Evolutionary conservation across 495 filamentous ascomycete species (phyloP).

Genomic region (Hypoxylon lenormandii): DNA sequence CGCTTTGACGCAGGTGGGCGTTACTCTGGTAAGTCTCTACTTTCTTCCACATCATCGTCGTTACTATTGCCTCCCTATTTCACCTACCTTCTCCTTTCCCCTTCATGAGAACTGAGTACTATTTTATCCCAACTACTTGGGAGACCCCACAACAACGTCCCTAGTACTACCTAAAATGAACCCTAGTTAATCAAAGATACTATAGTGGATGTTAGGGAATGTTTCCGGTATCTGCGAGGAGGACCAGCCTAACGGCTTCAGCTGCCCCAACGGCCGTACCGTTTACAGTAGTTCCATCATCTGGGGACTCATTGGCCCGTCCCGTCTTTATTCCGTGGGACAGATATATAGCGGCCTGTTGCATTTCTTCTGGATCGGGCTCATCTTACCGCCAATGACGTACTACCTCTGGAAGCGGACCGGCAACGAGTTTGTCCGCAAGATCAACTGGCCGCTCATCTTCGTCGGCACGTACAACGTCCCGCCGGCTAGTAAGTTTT

Average conservation of each 20-base stretch:
- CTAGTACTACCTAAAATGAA: neutral
- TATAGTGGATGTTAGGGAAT: slow-evolving; percentile 55
- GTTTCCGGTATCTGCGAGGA: slow-evolving; percentile 38
- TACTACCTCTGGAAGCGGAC: slow-evolving; percentile 49
- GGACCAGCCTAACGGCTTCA: slow-evolving; percentile 50
- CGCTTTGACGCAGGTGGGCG: slow-evolving; percentile 44
- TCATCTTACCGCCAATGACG: slow-evolving; percentile 48
- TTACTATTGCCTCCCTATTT: neutral
- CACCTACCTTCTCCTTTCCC: neutral
- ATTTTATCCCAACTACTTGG: neutral
- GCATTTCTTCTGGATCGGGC: slow-evolving; percentile 50
- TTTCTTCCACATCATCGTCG: too few relatives aligned
- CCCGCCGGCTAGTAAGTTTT: slow-evolving; percentile 54
- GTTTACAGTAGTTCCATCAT: slow-evolving; percentile 49
- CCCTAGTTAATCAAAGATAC: neutral
- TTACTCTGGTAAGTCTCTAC: slow-evolving; percentile 34
- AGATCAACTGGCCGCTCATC: slow-evolving; percentile 62
- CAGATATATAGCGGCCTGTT: slow-evolving; percentile 45
- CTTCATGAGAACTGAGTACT: neutral
- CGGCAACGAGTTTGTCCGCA: slow-evolving; percentile 49
- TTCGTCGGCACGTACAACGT: slow-evolving; percentile 61
- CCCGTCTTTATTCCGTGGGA: slow-evolving; percentile 45
- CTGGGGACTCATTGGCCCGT: slow-evolving; percentile 48
- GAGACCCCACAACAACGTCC: neutral
- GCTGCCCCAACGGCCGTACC: slow-evolving; percentile 49